phyloP scores from a whole-genome alignment of 129 eudicot genomes.

The Artemisia tridentata region DNA sequence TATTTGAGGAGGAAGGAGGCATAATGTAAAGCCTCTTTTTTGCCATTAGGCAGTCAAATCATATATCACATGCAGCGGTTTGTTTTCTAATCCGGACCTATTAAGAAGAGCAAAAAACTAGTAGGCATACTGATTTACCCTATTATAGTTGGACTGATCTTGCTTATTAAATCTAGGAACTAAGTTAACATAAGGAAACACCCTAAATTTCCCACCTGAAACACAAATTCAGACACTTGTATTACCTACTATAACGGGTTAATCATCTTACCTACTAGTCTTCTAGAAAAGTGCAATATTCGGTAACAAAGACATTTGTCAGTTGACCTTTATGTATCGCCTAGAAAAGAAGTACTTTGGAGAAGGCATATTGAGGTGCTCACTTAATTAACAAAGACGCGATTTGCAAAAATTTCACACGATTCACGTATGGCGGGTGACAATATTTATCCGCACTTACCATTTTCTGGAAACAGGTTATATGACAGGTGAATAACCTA shows the following conservation, averaged over 20 bases:
- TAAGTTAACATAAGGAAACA: background rate
- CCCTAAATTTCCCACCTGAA: background rate
- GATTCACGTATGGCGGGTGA: too few relatives aligned
- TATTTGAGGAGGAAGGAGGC: background rate
- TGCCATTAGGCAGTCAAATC: background rate
- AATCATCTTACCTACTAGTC: too few relatives aligned
- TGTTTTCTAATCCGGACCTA: background rate
- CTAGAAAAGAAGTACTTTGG: too few relatives aligned
- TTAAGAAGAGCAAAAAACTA: background rate
- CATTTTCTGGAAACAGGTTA: constrained; percentile 17
- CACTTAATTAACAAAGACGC: too few relatives aligned
- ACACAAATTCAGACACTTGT: constrained; percentile 10
- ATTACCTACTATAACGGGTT: background rate
- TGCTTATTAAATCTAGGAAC: background rate
- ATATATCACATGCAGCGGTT: background rate
- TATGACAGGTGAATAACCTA: background rate
- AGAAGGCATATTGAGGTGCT: too few relatives aligned
- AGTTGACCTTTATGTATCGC: too few relatives aligned
- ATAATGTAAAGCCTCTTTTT: constrained; percentile 5
- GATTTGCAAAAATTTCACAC: too few relatives aligned
- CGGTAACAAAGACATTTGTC: too few relatives aligned
- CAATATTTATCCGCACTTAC: background rate
- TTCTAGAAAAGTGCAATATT: too few relatives aligned
- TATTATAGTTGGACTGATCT: background rate
- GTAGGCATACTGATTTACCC: background rate